Evolutionary conservation across 2,329 filamentous ascomycete species (phyloP).

Genomic region (Verticillium longisporum): DNA sequence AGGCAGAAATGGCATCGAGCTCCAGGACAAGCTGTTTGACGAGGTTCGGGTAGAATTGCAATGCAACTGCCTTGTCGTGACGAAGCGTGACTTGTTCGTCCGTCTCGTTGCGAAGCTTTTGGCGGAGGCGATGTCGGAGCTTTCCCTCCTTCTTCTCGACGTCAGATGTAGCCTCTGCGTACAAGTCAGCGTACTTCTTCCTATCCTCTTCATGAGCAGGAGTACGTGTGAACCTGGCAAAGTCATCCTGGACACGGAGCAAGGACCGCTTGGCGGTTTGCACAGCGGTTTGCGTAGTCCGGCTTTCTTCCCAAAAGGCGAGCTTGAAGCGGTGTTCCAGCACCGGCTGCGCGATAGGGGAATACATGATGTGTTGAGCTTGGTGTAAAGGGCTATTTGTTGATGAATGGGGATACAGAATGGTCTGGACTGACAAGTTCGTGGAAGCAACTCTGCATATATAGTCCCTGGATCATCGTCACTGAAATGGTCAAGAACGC

Average conservation of each 20-base stretch:
- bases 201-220: neutral
- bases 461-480: too few species aligned
- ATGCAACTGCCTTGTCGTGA: neutral
- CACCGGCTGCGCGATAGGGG: neutral
- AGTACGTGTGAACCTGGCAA: neutral
- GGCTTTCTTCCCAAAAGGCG: neutral
- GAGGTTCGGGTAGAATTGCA: neutral
- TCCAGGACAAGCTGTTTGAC: neutral
- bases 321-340: neutral
- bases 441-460: too few species aligned
- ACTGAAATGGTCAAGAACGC: too few species aligned
- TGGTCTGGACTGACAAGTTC: too few species aligned
- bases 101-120: neutral
- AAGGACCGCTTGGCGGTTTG: neutral
- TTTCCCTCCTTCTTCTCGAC: neutral
- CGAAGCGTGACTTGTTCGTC: neutral
- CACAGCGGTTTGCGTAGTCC: neutral
- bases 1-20: neutral
- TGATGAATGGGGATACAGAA: too few species aligned
- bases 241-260: neutral
- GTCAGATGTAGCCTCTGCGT: neutral
- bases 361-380: neutral
- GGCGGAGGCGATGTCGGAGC: neutral
- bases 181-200: neutral
- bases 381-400: neutral